Evolutionary conservation across 176 grass and related monocot species (phyloP).

Genomic region (Luzula sylvatica): DNA sequence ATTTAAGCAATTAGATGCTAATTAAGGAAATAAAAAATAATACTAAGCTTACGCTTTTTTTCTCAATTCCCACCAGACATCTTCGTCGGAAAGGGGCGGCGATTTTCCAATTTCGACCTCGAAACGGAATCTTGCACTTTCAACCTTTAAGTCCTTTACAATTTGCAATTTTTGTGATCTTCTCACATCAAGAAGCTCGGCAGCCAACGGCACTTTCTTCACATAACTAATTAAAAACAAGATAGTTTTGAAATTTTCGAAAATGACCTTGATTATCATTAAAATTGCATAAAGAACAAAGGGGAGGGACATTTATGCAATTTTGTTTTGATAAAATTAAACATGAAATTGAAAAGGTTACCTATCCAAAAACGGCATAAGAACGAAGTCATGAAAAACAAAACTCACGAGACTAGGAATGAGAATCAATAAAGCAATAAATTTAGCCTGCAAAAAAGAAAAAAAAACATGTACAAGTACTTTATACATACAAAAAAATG

Average conservation of each 20-base stretch:
- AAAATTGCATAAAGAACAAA: slow-evolving; percentile 3
- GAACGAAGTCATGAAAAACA: slow-evolving; percentile 88
- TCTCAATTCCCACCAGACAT: slow-evolving; percentile 65
- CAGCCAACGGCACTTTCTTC: slow-evolving; percentile 74
- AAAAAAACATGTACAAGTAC: neutral
- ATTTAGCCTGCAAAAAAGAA: slow-evolving; percentile 57
- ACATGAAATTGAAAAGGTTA: slow-evolving; percentile 19
- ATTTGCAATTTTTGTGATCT: slow-evolving; percentile 79
- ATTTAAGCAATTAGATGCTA: slow-evolving; percentile 15
- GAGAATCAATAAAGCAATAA: slow-evolving; percentile 63
- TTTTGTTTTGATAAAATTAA: neutral
- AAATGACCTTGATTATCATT: neutral
- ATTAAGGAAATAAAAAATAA: neutral
- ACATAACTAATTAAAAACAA: slow-evolving; percentile 53
- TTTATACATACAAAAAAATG: too few relatives aligned
- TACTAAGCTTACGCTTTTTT: slow-evolving; percentile 53
- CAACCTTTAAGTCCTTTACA: slow-evolving; percentile 63
- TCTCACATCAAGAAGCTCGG: slow-evolving; percentile 87
- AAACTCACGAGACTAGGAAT: slow-evolving; percentile 63
- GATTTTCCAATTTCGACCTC: slow-evolving; percentile 91
- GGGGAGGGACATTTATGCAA: too few relatives aligned
- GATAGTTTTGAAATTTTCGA: neutral
- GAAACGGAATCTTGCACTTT: slow-evolving; percentile 65
- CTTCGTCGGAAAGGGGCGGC: slow-evolving; percentile 75
- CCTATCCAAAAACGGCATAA: slow-evolving; percentile 98